phyloP scores from a whole-genome alignment of 2,329 filamentous ascomycete genomes.

The Clonostachys rhizophaga region DNA sequence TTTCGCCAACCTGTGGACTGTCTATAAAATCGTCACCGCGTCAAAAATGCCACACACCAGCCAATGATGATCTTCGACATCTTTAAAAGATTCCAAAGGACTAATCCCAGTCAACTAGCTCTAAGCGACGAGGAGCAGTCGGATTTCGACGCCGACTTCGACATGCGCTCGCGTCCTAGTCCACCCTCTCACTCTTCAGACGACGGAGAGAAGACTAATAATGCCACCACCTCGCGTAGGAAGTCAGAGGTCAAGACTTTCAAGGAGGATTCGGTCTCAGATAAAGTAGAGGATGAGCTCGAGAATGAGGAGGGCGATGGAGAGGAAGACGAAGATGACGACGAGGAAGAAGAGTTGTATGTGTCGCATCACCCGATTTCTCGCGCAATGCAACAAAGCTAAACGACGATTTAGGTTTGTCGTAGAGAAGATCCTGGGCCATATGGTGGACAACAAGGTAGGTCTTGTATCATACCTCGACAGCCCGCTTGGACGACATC shows the following conservation, averaged over 20 bases:
- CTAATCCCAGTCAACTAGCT: background rate
- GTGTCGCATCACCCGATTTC: conserved; percentile 13
- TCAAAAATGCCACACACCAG: too few species aligned
- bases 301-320: conserved; percentile 23
- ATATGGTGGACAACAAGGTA: conserved; percentile 56
- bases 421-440: conserved; percentile 68
- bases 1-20: background rate
- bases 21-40: background rate
- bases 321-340: conserved; percentile 26
- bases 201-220: background rate
- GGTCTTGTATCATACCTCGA: conserved; percentile 10
- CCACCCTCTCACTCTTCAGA: background rate
- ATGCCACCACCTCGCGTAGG: background rate
- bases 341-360: conserved; percentile 37
- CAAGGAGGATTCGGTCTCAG: background rate
- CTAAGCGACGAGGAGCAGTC: conserved; percentile 1
- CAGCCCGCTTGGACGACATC: background rate
- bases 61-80: too few species aligned
- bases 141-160: background rate
- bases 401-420: conserved; percentile 50
- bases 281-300: conserved; percentile 7
- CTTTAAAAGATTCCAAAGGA: too few species aligned
- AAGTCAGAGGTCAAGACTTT: background rate
- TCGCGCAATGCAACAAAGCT: background rate
- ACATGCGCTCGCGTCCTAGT: background rate